These are phyloP conservation scores for Centrapalus pauciflorus DNA, from an alignment of 129 eudicot species.

Conservation along the genomic window DNA sequence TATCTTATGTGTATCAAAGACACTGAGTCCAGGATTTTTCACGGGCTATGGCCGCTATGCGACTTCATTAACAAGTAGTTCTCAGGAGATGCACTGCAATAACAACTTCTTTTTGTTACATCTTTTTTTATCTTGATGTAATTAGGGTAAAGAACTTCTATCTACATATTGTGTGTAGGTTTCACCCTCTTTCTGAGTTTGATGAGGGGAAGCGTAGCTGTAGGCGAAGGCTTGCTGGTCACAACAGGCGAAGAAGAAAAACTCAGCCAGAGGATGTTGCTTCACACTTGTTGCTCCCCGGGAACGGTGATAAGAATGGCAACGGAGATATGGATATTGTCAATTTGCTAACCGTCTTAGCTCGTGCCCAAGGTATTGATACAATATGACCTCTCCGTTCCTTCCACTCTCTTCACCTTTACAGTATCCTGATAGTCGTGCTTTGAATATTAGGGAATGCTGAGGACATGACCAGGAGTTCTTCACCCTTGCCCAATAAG, in stretches of 20 bases:
- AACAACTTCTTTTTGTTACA: no score
- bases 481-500: constrained; percentile 47
- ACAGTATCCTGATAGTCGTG: background rate
- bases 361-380: constrained; percentile 68
- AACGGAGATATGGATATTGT: constrained; percentile 62
- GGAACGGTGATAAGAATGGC: constrained; percentile 42
- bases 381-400: background rate
- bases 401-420: background rate
- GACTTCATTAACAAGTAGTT: no score
- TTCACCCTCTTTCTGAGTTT: constrained; percentile 90
- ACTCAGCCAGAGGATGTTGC: constrained; percentile 83
- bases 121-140: no score
- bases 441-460: constrained; percentile 42
- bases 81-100: no score
- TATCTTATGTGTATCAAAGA: background rate
- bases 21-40: no score
- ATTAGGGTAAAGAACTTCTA: background rate
- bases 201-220: constrained; percentile 98
- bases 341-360: constrained; percentile 60
- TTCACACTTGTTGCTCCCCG: constrained; percentile 41
- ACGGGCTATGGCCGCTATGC: no score
- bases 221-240: constrained; percentile 97
- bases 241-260: constrained; percentile 82
- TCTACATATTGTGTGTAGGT: constrained; percentile 40
- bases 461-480: constrained; percentile 36